Evolutionary conservation across 2,329 filamentous ascomycete species (phyloP).

Genomic region (Endocalyx cinctus): DNA sequence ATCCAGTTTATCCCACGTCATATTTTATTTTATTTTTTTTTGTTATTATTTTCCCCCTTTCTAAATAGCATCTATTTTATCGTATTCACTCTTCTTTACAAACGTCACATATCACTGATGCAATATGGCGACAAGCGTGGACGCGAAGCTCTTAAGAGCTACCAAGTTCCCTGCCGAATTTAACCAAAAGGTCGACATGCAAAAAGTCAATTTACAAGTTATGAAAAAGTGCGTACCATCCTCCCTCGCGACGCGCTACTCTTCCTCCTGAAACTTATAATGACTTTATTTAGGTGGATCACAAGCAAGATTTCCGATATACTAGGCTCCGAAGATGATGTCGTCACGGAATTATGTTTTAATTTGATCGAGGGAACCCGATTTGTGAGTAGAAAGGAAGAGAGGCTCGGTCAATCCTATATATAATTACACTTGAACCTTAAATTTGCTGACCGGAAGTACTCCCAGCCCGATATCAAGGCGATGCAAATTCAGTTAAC

Average conservation of each 20-base stretch:
- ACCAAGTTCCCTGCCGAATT: constrained; percentile 95
- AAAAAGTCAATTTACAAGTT: constrained; percentile 93
- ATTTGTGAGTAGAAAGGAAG: constrained; percentile 61
- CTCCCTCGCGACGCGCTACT: not conserved
- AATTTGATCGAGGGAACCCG: constrained; percentile 67
- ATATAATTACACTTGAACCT: constrained; percentile 1
- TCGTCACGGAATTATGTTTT: constrained; percentile 82
- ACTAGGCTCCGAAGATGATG: constrained; percentile 88
- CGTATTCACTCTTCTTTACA: too few relatives aligned
- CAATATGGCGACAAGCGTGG: constrained; percentile 74
- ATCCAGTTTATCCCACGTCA: constrained; percentile 18
- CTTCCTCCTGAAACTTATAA: too few relatives aligned
- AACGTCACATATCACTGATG: not conserved
- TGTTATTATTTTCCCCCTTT: constrained; percentile 1
- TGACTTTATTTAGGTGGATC: constrained; percentile 69
- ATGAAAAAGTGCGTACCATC: constrained; percentile 78
- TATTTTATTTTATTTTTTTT: constrained; percentile 13
- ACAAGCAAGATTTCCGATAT: constrained; percentile 82
- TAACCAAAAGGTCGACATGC: constrained; percentile 92
- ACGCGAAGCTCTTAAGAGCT: constrained; percentile 82
- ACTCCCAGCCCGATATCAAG: constrained; percentile 85
- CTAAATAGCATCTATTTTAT: constrained; percentile 1
- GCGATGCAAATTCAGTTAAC: constrained; percentile 89
- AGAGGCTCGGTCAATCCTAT: too few relatives aligned
- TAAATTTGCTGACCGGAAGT: constrained; percentile 4